Evolutionary conservation across 345 rosid genomes (phyloP).

Genomic region (Hevea brasiliensis): DNA sequence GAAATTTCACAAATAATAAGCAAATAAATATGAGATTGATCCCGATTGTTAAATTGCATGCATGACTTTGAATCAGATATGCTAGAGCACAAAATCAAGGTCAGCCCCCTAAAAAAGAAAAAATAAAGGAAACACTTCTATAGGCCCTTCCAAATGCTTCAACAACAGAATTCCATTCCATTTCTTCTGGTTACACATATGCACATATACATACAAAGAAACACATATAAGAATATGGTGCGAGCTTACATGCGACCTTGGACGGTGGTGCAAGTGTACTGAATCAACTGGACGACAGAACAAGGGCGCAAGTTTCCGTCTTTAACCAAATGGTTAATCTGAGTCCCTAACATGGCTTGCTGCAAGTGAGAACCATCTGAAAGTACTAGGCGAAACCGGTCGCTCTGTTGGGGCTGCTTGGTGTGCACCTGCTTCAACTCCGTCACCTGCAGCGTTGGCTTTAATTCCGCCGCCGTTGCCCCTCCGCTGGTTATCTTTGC

Average conservation of each 20-base stretch:
- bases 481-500: conserved; percentile 48
- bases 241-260: conserved; percentile 57
- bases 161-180: too few relatives aligned
- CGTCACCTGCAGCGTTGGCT: conserved; percentile 67
- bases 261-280: conserved; percentile 56
- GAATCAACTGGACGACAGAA: conserved; percentile 52
- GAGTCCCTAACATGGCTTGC: conserved; percentile 75
- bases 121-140: too few relatives aligned
- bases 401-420: conserved; percentile 43
- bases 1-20: too few relatives aligned
- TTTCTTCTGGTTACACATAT: too few relatives aligned
- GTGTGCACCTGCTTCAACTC: conserved; percentile 63
- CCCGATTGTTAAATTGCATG: too few relatives aligned
- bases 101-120: too few relatives aligned
- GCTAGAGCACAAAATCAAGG: too few relatives aligned
- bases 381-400: conserved; percentile 52
- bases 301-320: conserved; percentile 57
- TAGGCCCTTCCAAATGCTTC: too few relatives aligned
- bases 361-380: conserved; percentile 62
- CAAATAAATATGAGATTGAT: too few relatives aligned
- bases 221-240: neutral
- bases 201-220: neutral
- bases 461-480: conserved; percentile 46
- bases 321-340: conserved; percentile 49
- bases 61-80: too few relatives aligned